phyloP scores from a whole-genome alignment of 108 stramenopile genomes.

The Skeletonema menzelii region DNA sequence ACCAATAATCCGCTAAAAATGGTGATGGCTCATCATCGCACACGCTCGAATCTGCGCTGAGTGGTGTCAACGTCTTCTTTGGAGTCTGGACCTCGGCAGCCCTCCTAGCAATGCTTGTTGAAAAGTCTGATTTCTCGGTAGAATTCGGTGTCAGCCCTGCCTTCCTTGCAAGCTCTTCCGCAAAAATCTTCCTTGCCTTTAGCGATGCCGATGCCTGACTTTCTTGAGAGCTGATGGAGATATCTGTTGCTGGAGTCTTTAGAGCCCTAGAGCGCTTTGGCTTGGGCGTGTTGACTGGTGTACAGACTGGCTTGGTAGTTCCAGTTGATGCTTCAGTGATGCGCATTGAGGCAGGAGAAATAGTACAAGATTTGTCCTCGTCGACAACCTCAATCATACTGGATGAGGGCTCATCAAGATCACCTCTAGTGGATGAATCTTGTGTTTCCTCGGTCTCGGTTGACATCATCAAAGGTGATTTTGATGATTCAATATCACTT shows the following conservation, averaged over 20 bases:
- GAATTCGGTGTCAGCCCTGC: neutral
- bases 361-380: neutral
- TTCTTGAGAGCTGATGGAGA: neutral
- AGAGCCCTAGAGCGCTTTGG: neutral
- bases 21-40: neutral
- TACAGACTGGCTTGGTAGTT: neutral
- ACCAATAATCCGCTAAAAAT: neutral
- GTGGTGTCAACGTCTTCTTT: neutral
- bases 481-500: neutral
- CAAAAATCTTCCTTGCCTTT: neutral
- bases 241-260: neutral
- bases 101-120: neutral
- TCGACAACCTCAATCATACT: neutral
- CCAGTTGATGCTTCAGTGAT: neutral
- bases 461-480: neutral
- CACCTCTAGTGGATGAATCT: neutral
- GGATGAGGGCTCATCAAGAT: neutral
- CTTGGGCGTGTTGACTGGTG: neutral
- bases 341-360: neutral
- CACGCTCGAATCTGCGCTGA: neutral
- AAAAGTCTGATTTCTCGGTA: neutral
- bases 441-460: neutral
- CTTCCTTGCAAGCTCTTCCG: neutral
- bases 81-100: neutral
- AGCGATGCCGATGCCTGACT: neutral